Base-by-base conservation (phyloP, 306 rosid species). In the Pyrus pyrifolia region DNA sequence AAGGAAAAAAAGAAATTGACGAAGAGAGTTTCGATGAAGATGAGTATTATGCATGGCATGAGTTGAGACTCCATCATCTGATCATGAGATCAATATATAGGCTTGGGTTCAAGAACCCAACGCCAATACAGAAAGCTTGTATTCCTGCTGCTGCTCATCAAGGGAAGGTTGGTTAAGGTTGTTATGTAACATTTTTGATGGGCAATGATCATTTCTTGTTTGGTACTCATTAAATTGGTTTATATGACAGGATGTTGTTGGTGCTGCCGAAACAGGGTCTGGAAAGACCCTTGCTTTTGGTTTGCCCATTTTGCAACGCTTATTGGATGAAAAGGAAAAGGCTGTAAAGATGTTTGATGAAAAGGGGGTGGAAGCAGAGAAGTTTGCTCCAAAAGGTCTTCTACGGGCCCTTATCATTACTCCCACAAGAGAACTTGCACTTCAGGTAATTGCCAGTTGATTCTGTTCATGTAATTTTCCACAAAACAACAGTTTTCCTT, bases 251-350 rank as follows among this genome's bases (percentile, higher is more conserved):
- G 99, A 95, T 76, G 90, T 95, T 85, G 73, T 92, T 78, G 99
- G 99, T 80, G 99, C 99, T 71, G 96, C 99, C 1, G 96, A 90
- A 89, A 95, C 99, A 29, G 97, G 99, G 74, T 95, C 97, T 22
- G 99, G 99, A 57, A 95, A 95, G 85, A 95, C 99, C 29, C 89
- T 95, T 72, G 97, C 99, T 18, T 95, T 95, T 90, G 99, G 99
- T 81, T 85, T 95, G 85, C 99, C 99, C 49, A 95, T 95, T 85
- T 86, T 95, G 80, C 99, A 95, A 82, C 97, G 97, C 35, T 81
- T 95, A 72, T 82, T 95, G 74, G 99, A 95, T 74, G 99, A 95
- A 87, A 84, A 72, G 46, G 99, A 92, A 70, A 95, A 92, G 74
- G 87, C 87, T 61, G 80, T 65, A 67, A 92, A 77, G 14, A 63